These are phyloP conservation scores for Globisporangium okanoganense DNA, from an alignment of 352 stramenopile genomes.

Conservation along the genomic window DNA sequence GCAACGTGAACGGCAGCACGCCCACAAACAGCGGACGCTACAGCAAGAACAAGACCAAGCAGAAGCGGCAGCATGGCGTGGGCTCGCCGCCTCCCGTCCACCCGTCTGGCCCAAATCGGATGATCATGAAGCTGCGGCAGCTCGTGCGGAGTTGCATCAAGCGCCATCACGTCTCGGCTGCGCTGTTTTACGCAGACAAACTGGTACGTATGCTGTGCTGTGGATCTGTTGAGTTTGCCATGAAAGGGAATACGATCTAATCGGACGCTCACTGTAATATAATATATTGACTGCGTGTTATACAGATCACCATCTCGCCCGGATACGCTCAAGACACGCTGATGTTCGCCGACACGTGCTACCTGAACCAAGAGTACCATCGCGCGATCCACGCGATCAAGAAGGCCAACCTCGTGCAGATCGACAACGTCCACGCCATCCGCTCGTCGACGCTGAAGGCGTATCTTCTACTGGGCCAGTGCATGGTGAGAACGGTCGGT, in stretches of 20 bases:
- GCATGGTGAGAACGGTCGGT: conserved; percentile 43
- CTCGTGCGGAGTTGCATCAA: conserved; percentile 45
- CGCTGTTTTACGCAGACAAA: conserved; percentile 83
- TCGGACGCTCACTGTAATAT: background rate
- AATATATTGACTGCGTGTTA: conserved; percentile 6
- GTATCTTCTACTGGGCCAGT: conserved; percentile 56
- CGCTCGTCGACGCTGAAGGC: conserved; percentile 37
- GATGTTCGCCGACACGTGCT: conserved; percentile 78
- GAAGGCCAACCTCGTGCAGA: conserved; percentile 33
- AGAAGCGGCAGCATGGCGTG: background rate
- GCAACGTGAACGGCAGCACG: conserved; percentile 18
- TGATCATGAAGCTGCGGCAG: conserved; percentile 29
- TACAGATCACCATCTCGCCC: conserved; percentile 49
- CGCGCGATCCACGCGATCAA: conserved; percentile 76
- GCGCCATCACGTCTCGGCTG: conserved; percentile 45
- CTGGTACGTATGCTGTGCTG: conserved; percentile 28
- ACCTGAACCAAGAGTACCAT: conserved; percentile 61
- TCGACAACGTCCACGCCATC: conserved; percentile 21
- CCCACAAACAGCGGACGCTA: conserved; percentile 2
- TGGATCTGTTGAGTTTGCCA: background rate
- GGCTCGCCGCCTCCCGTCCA: conserved; percentile 1
- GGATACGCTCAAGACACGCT: conserved; percentile 47
- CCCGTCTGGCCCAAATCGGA: conserved; percentile 9
- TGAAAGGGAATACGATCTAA: background rate
- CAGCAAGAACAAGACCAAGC: conserved; percentile 5